A percentile compares a stretch with the other conserved stretches of the same genome.
Conservation (phyloP, 2,329 filamentous ascomycete species). For the Lojkania enalia region DNA sequence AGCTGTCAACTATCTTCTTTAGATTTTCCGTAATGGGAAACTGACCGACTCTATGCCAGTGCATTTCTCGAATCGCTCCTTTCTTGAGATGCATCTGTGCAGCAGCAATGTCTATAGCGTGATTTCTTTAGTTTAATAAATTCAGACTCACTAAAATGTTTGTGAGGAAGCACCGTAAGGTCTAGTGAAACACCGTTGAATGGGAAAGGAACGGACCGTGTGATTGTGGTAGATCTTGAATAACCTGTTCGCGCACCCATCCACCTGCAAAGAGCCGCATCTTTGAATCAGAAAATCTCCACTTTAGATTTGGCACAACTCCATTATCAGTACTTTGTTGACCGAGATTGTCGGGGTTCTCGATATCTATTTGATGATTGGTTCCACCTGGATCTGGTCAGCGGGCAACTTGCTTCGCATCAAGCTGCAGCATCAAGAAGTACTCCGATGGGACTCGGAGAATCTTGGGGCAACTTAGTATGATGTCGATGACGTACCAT, state of each 20-base stretch:
- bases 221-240: constrained; percentile 67
- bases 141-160: no score
- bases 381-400: constrained; percentile 59
- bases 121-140: no score
- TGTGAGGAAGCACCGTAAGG: no score
- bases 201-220: no score
- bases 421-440: background rate
- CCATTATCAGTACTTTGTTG: constrained; percentile 65
- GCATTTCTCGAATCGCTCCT: constrained; percentile 68
- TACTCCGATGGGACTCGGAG: background rate
- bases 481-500: constrained; percentile 50
- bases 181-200: no score
- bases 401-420: constrained; percentile 1
- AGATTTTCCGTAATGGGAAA: constrained; percentile 5
- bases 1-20: constrained; percentile 1
- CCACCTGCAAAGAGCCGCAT: constrained; percentile 65
- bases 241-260: constrained; percentile 68
- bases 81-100: constrained; percentile 71
- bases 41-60: constrained; percentile 68
- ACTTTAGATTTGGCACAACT: constrained; percentile 66
- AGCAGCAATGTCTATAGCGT: constrained; percentile 68
- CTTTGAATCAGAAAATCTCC: constrained; percentile 71
- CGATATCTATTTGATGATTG: constrained; percentile 62
- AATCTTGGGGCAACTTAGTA: background rate
- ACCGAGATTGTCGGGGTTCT: constrained; percentile 67